These are phyloP conservation scores for Aegle marmelos DNA, from an alignment of 345 rosid genomes.

Conservation along the genomic window DNA sequence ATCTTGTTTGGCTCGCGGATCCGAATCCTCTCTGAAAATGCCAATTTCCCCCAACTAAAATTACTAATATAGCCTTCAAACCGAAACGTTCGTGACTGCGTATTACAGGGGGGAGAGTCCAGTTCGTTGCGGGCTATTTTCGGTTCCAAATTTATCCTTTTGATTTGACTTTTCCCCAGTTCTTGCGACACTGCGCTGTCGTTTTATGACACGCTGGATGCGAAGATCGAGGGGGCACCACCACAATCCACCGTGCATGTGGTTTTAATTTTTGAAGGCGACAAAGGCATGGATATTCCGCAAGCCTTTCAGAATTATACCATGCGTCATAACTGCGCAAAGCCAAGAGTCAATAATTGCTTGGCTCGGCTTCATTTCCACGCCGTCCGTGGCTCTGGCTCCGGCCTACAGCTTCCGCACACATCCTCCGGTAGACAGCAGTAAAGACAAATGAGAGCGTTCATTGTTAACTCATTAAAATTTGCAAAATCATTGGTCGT, in stretches of 20 bases:
- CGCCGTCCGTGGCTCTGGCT: not conserved
- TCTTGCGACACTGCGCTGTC: not conserved
- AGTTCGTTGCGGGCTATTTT: not conserved
- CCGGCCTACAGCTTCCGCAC: not conserved
- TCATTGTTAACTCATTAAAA: too few species aligned
- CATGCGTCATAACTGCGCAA: slow-evolving; percentile 12
- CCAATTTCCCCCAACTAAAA: not conserved
- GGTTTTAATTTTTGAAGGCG: not conserved
- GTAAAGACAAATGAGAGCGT: too few species aligned
- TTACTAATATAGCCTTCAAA: not conserved
- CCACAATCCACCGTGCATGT: not conserved
- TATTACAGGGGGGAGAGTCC: not conserved
- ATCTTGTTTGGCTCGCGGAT: not conserved
- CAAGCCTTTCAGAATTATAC: slow-evolving; percentile 28
- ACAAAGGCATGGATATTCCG: slow-evolving; percentile 20
- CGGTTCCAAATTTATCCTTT: not conserved
- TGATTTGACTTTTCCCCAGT: not conserved
- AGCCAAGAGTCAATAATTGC: not conserved
- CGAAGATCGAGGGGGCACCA: not conserved
- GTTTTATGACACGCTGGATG: not conserved
- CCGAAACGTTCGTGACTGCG: rapidly evolving
- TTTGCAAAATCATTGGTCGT: too few species aligned
- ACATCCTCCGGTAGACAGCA: too few species aligned
- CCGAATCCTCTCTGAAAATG: slow-evolving; percentile 7
- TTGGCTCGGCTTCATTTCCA: not conserved